Evolutionary conservation across 148 eudicot species (phyloP), one percentile per base, ranked within the genome.

Genomic region (Silene uniflora): DNA sequence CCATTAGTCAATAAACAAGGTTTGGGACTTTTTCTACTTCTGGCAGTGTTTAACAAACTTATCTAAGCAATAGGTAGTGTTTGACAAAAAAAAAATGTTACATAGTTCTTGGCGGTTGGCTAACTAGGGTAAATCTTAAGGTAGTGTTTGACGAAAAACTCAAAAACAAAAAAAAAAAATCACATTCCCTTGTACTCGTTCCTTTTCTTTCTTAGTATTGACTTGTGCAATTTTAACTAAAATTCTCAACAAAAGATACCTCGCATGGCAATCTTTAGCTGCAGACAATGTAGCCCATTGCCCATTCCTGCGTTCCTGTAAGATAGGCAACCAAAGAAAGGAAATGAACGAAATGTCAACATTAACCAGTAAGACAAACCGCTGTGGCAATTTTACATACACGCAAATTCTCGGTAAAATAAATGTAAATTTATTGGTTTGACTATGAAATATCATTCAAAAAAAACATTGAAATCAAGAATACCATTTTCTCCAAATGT

Each of bases 401-500:
- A 27, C 2, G 29, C 29, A 27, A 27, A 27, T 27, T 27, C 29
- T 27, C 2, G 29, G 29, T 27, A 27, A 27, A 27, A 27, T 27
- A 27, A 27, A 27, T 27, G 29, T 27, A 35, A 35, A 35, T 3
- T 39, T 39, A 39, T 39, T 39, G 44, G 44, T 39, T 35, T 35
- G 6, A 35, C 39, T 5, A 35, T 3, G 39, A 49, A 10, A 12
- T 14, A 42, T 62, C 61, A 49, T 21, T 59, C 22, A 74, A 39
- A 10, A 27, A 67, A 74, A 21, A 61, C 23, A 19, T 3, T 73
- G 35, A 32, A 80, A 79, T 64, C 69, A 73, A 16, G 73, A 35
- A n/a, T 85, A 95, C 99, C 99, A 95, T 86, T 88, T 92, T 79
- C 94, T 89, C 99, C 99, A 95, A 32, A 95, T 89, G 88, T 95